Conservation (phyloP, 306 rosid genomes). For the Delonix regia region DNA sequence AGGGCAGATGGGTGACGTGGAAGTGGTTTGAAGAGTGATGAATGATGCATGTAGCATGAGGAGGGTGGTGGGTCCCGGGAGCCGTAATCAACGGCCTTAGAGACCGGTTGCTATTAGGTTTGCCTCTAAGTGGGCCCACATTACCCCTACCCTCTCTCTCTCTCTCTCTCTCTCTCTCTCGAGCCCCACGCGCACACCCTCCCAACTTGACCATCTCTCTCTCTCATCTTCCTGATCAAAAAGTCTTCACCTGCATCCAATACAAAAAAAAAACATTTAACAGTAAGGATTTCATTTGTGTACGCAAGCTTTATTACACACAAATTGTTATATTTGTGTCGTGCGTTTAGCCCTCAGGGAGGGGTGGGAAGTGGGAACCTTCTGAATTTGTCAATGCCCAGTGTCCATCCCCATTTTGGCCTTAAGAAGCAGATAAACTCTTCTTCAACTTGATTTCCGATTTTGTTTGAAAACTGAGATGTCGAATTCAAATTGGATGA, state of each 20-base stretch:
- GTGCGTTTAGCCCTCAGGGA: no score
- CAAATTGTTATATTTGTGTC: no score
- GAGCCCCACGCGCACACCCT: slow-evolving; percentile 9
- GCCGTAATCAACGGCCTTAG: slow-evolving; percentile 10
- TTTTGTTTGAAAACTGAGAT: no score
- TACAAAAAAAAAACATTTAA: no score
- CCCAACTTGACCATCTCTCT: no score
- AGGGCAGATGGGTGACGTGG: no score
- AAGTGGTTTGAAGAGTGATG: background rate
- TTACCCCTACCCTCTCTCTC: background rate
- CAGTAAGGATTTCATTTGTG: no score
- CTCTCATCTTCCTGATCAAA: no score
- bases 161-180: background rate
- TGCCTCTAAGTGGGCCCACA: background rate
- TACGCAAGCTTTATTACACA: no score
- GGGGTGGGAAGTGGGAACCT: no score
- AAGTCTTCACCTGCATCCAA: no score
- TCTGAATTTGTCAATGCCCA: background rate
- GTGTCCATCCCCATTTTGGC: background rate
- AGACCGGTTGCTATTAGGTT: background rate
- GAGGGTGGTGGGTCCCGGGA: background rate
- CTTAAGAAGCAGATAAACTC: background rate
- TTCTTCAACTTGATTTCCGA: no score
- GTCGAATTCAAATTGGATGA: background rate
- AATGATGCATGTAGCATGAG: background rate